Evolutionary conservation across 148 eudicot species (phyloP).

Genomic region (Rhododendron vialii): DNA sequence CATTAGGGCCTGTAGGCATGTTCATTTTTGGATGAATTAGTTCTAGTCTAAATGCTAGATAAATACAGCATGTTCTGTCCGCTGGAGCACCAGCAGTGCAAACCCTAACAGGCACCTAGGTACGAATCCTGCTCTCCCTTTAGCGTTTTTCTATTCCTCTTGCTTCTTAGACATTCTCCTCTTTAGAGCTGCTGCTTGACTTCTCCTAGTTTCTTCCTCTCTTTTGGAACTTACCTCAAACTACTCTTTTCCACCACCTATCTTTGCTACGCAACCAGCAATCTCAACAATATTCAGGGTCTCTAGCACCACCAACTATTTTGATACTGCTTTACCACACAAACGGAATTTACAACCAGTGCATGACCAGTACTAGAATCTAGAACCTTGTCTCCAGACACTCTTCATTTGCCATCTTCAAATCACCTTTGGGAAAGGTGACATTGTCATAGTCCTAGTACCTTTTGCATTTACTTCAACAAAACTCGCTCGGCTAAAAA

Average conservation of each 20-base stretch:
- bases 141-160: background rate
- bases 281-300: background rate
- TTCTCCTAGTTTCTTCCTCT: background rate
- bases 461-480: background rate
- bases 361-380: background rate
- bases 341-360: background rate
- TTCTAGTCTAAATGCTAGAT: background rate
- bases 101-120: background rate
- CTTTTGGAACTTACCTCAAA: background rate
- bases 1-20: background rate
- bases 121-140: background rate
- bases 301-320: background rate
- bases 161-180: background rate
- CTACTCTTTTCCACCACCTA: background rate
- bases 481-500: background rate
- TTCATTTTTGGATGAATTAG: background rate
- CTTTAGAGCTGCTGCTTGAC: background rate
- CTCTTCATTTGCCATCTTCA: background rate
- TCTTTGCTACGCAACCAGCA: background rate
- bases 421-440: background rate
- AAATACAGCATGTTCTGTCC: background rate
- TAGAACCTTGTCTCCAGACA: background rate
- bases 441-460: background rate
- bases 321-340: background rate
- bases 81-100: background rate